Base-by-base conservation (phyloP, 2,329 filamentous ascomycete species). In the Fusarium globosum region DNA sequence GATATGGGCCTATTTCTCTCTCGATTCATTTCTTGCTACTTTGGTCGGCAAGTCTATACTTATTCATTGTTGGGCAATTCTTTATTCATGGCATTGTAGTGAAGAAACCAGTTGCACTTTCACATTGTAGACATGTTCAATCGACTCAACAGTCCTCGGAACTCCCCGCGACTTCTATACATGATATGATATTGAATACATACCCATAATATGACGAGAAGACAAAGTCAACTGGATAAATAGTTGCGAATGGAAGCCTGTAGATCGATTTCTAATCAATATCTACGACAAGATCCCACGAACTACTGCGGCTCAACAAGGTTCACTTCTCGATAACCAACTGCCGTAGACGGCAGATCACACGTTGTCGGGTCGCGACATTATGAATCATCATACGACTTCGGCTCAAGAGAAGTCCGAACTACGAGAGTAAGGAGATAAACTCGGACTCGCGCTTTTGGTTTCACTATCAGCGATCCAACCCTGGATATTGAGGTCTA, bases 61-160 rank as follows among this genome's bases (percentile, higher is more conserved):
- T 0, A 4, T 33, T 14, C 3, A 51, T 14, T 23, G 4, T 18
- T 13, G 12, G 1, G 8, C 0, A 23, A 7, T 23, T 0, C 8
- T 20, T 20, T 7, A 11, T 20, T 12, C 6, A 2, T 26, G 16
- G 0, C 9, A 20, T 52, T 52, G 16, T 12, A 8, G 9, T 35
- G 13, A 9, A 36, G 16, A 36, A 36, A 2, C 0, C 12, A 4
- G n/a, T 8, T 36, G 16, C 6, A 36, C 3, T 26, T 36, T 36
- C 4, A 26, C 49, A 35, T 15, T 2, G 18, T 23, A 28, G 14
- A 28, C 26, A 21, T 28, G 12, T 10, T 23, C 8, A 35, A 7
- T 15, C 12, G 8, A 9, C 9, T 36, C 16, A 11, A 21, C 15
- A 26, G 12, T 35, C n/a, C 7, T 52, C 2, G 33, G 4, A 15